Evolutionary conservation across 208 protist genomes (phyloP).

Genomic region (Spironucleus salmonicida): DNA sequence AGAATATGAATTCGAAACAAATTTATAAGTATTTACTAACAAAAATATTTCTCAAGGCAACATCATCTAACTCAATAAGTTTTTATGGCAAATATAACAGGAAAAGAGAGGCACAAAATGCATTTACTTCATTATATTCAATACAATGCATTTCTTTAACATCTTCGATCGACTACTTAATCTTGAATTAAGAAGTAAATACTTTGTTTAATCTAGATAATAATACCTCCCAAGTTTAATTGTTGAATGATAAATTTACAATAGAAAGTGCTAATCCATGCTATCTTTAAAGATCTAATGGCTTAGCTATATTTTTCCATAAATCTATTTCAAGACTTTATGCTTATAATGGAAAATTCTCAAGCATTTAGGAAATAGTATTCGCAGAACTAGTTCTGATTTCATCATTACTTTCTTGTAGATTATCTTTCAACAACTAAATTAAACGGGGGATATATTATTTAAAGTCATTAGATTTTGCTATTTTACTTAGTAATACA

Average conservation of each 20-base stretch:
- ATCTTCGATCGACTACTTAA: neutral
- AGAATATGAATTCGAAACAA: neutral
- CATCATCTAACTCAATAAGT: neutral
- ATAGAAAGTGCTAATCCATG: neutral
- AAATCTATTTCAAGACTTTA: neutral
- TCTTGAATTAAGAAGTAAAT: neutral
- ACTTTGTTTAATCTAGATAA: neutral
- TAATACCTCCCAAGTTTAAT: neutral
- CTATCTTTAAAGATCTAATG: neutral
- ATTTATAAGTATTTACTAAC: neutral
- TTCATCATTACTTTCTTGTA: neutral
- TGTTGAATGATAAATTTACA: neutral
- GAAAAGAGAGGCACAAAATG: neutral
- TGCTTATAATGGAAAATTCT: neutral
- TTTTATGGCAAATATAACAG: neutral
- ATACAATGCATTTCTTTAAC: neutral
- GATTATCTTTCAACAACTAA: neutral
- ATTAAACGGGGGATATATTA: neutral
- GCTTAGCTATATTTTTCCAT: neutral
- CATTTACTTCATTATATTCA: neutral
- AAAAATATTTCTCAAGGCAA: neutral
- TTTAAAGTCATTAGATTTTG: neutral
- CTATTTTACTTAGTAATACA: neutral
- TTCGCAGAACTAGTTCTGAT: neutral
- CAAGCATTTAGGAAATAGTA: neutral